These are phyloP conservation scores for Blastobotrys chiropterorum DNA, from an alignment of 805 yeast species.

Conservation along the genomic window DNA sequence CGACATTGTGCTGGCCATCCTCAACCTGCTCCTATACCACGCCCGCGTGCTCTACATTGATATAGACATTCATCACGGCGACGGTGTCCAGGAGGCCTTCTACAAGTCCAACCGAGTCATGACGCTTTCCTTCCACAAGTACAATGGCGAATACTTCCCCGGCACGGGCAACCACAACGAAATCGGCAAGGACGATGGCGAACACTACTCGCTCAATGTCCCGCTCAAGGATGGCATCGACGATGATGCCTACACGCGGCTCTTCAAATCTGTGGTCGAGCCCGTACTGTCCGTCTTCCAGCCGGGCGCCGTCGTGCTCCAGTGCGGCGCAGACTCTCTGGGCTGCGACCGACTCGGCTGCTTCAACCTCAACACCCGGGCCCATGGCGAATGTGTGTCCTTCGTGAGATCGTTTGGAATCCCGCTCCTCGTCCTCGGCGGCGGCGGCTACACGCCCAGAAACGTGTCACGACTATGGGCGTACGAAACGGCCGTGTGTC, in stretches of 20 bases:
- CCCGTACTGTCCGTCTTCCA: constrained; percentile 82
- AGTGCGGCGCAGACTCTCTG: constrained; percentile 96
- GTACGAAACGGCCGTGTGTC: constrained; percentile 81
- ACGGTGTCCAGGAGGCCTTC: constrained; percentile 92
- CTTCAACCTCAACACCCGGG: constrained; percentile 85
- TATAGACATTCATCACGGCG: constrained; percentile 91
- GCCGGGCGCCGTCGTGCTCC: constrained; percentile 94
- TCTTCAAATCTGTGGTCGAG: constrained; percentile 72
- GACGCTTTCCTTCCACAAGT: constrained; percentile 88
- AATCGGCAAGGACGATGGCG: constrained; percentile 78
- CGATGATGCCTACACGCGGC: constrained; percentile 63
- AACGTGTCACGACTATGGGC: constrained; percentile 96
- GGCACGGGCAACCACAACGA: constrained; percentile 87
- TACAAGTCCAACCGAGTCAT: constrained; percentile 87
- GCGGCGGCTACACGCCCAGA: constrained; percentile 98
- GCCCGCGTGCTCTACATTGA: constrained; percentile 85
- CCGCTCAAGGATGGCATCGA: constrained; percentile 92
- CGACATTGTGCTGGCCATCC: constrained; percentile 80
- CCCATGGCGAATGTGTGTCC: constrained; percentile 94
- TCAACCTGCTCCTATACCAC: constrained; percentile 72
- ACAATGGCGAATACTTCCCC: constrained; percentile 84
- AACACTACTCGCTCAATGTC: constrained; percentile 76
- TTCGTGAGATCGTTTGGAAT: constrained; percentile 79
- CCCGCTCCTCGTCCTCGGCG: constrained; percentile 92
- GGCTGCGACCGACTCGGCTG: constrained; percentile 96